Percentiles rank a stretch among this genome's conserved stretches.
Evolutionary conservation across 208 protist species (phyloP).

Genomic region (Phytomonas sp.): DNA sequence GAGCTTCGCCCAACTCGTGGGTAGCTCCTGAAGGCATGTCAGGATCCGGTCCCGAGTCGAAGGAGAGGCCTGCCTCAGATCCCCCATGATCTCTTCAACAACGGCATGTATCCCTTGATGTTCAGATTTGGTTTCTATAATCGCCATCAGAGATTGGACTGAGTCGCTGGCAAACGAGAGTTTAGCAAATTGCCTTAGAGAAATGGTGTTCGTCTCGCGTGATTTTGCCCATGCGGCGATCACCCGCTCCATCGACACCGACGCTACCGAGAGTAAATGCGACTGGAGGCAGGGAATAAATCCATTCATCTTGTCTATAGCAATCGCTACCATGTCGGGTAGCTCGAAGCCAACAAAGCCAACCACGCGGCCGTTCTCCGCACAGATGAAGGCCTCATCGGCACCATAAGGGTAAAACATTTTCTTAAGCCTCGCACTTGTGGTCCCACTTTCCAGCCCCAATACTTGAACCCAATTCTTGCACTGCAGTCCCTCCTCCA

Average conservation of each 20-base stretch:
- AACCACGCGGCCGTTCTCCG: constrained; percentile 24
- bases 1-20: constrained; percentile 17
- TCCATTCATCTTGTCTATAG: constrained; percentile 70
- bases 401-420: constrained; percentile 83
- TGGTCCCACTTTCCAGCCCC: constrained; percentile 44
- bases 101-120: constrained; percentile 23
- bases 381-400: constrained; percentile 64
- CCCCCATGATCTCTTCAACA: constrained; percentile 37
- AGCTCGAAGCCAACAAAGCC: constrained; percentile 77
- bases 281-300: constrained; percentile 73
- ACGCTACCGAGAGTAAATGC: constrained; percentile 40
- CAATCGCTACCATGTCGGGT: constrained; percentile 51
- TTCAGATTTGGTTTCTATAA: constrained; percentile 21
- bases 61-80: constrained; percentile 31
- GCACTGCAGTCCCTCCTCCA: constrained; percentile 15
- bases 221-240: constrained; percentile 21
- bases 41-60: constrained; percentile 36
- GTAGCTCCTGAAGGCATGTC: constrained; percentile 23
- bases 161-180: constrained; percentile 7
- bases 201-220: background rate
- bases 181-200: background rate
- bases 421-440: constrained; percentile 37
- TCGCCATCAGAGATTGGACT: constrained; percentile 22
- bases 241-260: constrained; percentile 43
- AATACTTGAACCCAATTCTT: constrained; percentile 63